Percentiles rank a stretch among this genome's conserved stretches.
phyloP scores from a whole-genome alignment of 2,329 filamentous ascomycete genomes.

The Lecanicillium sp. region DNA sequence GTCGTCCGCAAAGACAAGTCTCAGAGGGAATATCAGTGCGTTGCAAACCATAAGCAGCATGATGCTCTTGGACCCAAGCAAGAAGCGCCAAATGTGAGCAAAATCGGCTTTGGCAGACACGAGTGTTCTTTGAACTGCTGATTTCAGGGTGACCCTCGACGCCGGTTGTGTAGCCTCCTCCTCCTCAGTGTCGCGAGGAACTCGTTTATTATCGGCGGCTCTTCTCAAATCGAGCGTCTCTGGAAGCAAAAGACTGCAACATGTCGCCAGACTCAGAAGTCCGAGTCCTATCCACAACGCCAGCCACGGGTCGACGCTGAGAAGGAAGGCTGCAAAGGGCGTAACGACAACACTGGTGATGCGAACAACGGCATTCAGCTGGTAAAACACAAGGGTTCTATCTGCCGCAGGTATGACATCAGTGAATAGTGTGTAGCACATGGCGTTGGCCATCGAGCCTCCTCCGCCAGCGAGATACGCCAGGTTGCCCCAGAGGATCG shows the following conservation, averaged over 20 bases:
- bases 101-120: constrained; percentile 25
- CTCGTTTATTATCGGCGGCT: constrained; percentile 21
- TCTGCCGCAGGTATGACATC: constrained; percentile 35
- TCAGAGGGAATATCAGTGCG: constrained; percentile 23
- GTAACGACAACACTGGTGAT: constrained; percentile 33
- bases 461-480: constrained; percentile 39
- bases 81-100: constrained; percentile 33
- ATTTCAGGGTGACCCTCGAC: constrained; percentile 8
- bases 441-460: constrained; percentile 31
- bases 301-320: constrained; percentile 34
- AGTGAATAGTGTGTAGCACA: constrained; percentile 40
- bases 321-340: constrained; percentile 35
- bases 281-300: constrained; percentile 31
- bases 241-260: constrained; percentile 30
- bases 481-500: constrained; percentile 27
- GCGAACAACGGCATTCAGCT: constrained; percentile 31
- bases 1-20: constrained; percentile 27
- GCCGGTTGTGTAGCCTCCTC: neutral
- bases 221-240: constrained; percentile 36
- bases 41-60: constrained; percentile 32
- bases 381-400: constrained; percentile 36
- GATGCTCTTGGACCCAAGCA: constrained; percentile 33
- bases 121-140: constrained; percentile 17
- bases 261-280: constrained; percentile 24
- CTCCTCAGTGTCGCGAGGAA: neutral